Percentiles rank a stretch among this genome's conserved stretches.
phyloP scores from a whole-genome alignment of 768 basidiomycete genomes.

The Rhodosporidiobolus odoratus region DNA sequence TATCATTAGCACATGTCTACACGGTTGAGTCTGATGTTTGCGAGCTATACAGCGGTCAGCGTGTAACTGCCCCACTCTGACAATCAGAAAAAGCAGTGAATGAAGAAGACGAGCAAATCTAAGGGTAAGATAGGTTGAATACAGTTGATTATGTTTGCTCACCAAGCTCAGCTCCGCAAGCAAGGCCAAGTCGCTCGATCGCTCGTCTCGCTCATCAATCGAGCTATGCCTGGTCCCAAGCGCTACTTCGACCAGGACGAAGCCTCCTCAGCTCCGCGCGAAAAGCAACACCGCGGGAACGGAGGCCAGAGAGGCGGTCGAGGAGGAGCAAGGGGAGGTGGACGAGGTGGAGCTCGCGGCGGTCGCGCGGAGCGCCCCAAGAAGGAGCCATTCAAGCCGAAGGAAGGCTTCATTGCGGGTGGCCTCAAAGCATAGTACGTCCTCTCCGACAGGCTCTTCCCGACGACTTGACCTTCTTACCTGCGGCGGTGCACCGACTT shows the following conservation, averaged over 20 bases:
- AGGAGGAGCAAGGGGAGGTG: not conserved
- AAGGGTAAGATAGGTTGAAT: too few species aligned
- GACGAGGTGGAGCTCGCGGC: not conserved
- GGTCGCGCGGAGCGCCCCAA: slow-evolving; percentile 19
- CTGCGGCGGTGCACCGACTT: not conserved
- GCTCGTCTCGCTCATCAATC: not conserved
- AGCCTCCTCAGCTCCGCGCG: not conserved
- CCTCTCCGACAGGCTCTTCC: not conserved
- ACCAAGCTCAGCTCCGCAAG: not conserved
- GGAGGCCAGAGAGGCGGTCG: not conserved
- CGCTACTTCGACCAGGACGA: slow-evolving; percentile 26
- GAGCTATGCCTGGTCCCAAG: slow-evolving; percentile 21
- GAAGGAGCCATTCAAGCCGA: slow-evolving; percentile 38
- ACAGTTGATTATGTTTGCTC: too few species aligned
- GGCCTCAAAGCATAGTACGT: slow-evolving; percentile 37
- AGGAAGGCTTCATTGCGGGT: slow-evolving; percentile 32
- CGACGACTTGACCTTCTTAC: too few species aligned
- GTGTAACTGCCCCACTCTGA: too few species aligned
- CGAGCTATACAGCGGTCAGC: too few species aligned
- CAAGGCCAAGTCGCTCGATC: too few species aligned
- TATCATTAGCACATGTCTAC: too few species aligned
- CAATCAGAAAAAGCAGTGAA: too few species aligned
- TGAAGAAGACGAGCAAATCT: too few species aligned
- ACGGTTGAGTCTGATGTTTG: too few species aligned
- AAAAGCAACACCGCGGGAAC: not conserved